These are phyloP conservation scores for Fusarium chuoi DNA, from an alignment of 2,329 filamentous ascomycete species.

Conservation along the genomic window DNA sequence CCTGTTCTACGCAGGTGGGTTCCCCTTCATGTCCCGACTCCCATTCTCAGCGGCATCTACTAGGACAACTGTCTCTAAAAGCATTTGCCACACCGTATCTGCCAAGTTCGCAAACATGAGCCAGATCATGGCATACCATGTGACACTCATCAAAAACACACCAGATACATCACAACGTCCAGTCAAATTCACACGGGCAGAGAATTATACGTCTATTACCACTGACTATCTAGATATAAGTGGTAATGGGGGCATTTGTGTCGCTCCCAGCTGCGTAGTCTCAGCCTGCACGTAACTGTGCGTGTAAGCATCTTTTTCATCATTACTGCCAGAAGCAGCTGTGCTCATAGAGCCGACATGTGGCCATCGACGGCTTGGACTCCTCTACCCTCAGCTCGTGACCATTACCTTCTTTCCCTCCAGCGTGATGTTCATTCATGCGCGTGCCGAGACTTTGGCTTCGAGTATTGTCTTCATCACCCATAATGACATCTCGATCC, in stretches of 20 bases:
- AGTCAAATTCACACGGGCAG: background rate
- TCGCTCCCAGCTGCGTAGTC: background rate
- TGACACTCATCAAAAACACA: background rate
- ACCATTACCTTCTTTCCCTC: background rate
- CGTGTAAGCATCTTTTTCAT: too few species aligned
- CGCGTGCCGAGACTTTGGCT: background rate
- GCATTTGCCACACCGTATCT: fast-evolving
- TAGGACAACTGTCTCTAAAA: background rate
- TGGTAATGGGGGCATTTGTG: background rate
- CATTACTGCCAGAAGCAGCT: too few species aligned
- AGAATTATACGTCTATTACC: fast-evolving
- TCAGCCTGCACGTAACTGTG: too few species aligned
- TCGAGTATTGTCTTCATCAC: fast-evolving
- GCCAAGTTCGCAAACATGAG: background rate
- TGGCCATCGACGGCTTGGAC: background rate
- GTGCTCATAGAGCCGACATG: too few species aligned
- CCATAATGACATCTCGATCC: background rate
- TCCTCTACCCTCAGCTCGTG: background rate
- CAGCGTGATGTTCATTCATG: background rate
- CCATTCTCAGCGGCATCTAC: background rate
- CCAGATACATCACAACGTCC: background rate
- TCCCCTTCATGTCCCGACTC: background rate
- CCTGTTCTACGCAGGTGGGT: background rate
- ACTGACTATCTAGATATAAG: background rate
- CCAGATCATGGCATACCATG: background rate